Conservation (phyloP, 441 rosid species). For the Corymbia citriodora region DNA sequence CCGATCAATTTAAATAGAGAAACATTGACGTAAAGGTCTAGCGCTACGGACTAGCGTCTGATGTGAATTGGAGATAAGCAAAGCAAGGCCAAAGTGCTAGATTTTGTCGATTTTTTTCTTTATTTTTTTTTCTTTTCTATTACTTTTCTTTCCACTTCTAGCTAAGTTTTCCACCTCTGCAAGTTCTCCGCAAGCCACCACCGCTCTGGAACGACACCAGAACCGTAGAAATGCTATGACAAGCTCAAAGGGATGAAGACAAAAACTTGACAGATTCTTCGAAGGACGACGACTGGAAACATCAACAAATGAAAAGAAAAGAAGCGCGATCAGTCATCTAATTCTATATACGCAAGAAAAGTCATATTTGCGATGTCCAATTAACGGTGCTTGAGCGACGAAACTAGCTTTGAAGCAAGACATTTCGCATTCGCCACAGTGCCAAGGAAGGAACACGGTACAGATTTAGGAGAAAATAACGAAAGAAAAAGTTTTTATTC, state of each 20-base stretch:
- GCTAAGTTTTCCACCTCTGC: background rate
- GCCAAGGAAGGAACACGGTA: background rate
- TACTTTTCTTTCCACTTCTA: too few relatives aligned
- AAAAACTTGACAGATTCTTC: background rate
- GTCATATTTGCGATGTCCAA: background rate
- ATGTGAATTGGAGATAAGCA: too few relatives aligned
- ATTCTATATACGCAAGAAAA: background rate
- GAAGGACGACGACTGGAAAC: background rate
- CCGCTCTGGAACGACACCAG: background rate
- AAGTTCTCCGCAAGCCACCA: background rate
- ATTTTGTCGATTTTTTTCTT: too few relatives aligned
- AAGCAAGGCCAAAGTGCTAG: background rate
- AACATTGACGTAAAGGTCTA: too few relatives aligned
- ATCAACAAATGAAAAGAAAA: background rate
- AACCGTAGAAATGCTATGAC: background rate
- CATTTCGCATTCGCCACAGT: background rate
- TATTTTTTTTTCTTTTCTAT: too few relatives aligned
- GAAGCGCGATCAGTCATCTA: background rate
- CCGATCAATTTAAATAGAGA: too few relatives aligned
- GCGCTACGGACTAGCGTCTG: too few relatives aligned
- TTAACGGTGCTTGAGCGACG: background rate
- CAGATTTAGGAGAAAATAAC: too few relatives aligned
- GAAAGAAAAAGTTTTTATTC: background rate
- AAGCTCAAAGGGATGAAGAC: background rate
- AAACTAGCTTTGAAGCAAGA: background rate